Conservation (phyloP, 2,329 filamentous ascomycete genomes). For the Paraphaeosphaeria minitans region DNA sequence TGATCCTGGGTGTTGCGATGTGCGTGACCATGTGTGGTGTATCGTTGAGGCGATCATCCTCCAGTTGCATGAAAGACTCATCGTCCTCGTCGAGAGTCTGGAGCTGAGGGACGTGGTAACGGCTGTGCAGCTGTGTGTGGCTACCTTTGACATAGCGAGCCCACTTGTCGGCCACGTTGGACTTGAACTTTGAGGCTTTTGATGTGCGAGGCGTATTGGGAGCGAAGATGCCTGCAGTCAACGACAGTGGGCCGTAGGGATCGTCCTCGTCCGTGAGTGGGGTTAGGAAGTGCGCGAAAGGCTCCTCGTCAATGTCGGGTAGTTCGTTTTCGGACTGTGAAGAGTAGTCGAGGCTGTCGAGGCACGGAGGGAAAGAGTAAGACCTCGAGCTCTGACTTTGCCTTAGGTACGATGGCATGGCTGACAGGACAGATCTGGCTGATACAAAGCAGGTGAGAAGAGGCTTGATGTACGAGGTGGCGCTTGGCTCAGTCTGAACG, state of each 20-base stretch:
- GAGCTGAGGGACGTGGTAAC: conserved; percentile 35
- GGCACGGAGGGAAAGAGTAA: conserved; percentile 44
- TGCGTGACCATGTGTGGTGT: conserved; percentile 37
- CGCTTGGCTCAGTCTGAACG: conserved; percentile 34
- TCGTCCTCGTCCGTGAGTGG: conserved; percentile 50
- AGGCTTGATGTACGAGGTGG: conserved; percentile 29
- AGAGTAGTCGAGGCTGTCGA: conserved; percentile 34
- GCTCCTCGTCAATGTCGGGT: conserved; percentile 51
- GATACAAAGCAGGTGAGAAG: conserved; percentile 26
- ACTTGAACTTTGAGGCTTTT: conserved; percentile 47
- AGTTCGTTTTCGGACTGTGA: conserved; percentile 26
- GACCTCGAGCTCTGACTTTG: conserved; percentile 27
- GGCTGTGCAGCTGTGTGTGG: conserved; percentile 38
- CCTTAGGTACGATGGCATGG: conserved; percentile 44
- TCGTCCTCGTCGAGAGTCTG: conserved; percentile 36
- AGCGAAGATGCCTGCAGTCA: conserved; percentile 47
- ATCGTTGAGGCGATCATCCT: conserved; percentile 41
- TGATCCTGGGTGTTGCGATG: conserved; percentile 32
- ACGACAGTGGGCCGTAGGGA: conserved; percentile 42
- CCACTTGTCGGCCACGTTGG: conserved; percentile 48
- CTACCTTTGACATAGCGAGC: conserved; percentile 47
- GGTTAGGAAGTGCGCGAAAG: conserved; percentile 51
- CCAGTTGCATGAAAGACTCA: conserved; percentile 45
- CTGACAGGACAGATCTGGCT: conserved; percentile 30
- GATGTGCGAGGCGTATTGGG: conserved; percentile 33